Evolutionary conservation across 2,329 filamentous ascomycete genomes (phyloP).

Genomic region (Hypoxylon sp.): DNA sequence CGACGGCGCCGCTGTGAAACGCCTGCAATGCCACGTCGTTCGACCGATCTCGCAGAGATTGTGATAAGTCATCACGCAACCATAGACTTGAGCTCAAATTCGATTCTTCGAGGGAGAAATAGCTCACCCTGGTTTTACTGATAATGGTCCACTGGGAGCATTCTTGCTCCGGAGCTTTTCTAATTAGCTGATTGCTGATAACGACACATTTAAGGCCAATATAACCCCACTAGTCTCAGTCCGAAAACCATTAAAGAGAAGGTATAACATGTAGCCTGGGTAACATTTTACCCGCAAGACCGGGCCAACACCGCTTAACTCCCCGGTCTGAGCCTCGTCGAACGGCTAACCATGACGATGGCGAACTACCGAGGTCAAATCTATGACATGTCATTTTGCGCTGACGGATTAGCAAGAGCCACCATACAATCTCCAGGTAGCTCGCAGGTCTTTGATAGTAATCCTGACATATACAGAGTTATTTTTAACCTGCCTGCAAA

Average conservation of each 20-base stretch:
- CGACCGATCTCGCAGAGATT: slow-evolving; percentile 46
- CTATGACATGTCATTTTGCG: slow-evolving; percentile 23
- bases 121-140: slow-evolving; percentile 1
- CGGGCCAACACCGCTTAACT: slow-evolving; percentile 21
- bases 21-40: slow-evolving; percentile 38
- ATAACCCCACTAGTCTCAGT: slow-evolving; percentile 1
- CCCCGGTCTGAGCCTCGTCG: slow-evolving; percentile 16
- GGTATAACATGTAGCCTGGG: slow-evolving; percentile 17
- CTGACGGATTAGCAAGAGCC: slow-evolving; percentile 11
- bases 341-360: slow-evolving; percentile 20
- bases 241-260: slow-evolving; percentile 7
- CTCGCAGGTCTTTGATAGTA: slow-evolving; percentile 18
- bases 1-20: slow-evolving; percentile 37
- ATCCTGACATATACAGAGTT: slow-evolving; percentile 28
- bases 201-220: slow-evolving; percentile 9
- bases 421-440: slow-evolving; percentile 1
- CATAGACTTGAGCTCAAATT: slow-evolving; percentile 21
- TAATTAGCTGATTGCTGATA: slow-evolving; percentile 24
- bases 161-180: slow-evolving; percentile 24
- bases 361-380: slow-evolving; percentile 39
- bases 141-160: slow-evolving; percentile 10
- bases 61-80: slow-evolving; percentile 39
- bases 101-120: slow-evolving; percentile 12
- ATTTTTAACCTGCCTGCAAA: slow-evolving; percentile 32
- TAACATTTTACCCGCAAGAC: slow-evolving; percentile 31